These are phyloP conservation scores for Melampsora americana DNA, from an alignment of 1,284 basidiomycete genomes.

Conservation along the genomic window DNA sequence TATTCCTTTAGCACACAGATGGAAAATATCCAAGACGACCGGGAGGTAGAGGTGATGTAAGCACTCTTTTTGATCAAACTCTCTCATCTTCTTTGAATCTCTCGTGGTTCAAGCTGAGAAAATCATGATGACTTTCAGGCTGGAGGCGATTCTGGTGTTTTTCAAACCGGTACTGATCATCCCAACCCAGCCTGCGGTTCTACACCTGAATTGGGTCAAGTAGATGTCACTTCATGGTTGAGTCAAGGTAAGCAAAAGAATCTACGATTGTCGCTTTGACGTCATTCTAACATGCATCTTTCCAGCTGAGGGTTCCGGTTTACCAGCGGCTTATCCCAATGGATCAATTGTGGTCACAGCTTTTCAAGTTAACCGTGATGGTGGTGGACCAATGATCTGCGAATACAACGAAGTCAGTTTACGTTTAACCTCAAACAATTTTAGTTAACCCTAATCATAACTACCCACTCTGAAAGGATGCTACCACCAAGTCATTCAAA, in stretches of 20 bases:
- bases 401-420: slow-evolving; percentile 28
- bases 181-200: slow-evolving; percentile 25
- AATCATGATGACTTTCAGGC: slow-evolving; percentile 17
- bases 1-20: slow-evolving; percentile 15
- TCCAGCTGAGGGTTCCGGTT: slow-evolving; percentile 29
- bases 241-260: neutral
- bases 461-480: slow-evolving; percentile 18
- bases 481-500: slow-evolving; percentile 33
- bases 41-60: slow-evolving; percentile 23
- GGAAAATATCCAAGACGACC: slow-evolving; percentile 29
- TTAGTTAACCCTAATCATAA: neutral
- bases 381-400: slow-evolving; percentile 38
- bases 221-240: slow-evolving; percentile 33
- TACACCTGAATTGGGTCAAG: slow-evolving; percentile 24
- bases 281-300: neutral
- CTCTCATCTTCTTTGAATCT: neutral
- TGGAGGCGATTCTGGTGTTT: slow-evolving; percentile 35
- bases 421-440: neutral
- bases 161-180: slow-evolving; percentile 34
- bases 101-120: neutral
- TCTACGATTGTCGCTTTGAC: neutral
- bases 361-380: slow-evolving; percentile 40
- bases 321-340: slow-evolving; percentile 31
- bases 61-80: neutral
- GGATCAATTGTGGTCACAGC: slow-evolving; percentile 29